Base-by-base conservation (phyloP, 164 flowering plant species). In the Vitis rupestris region DNA sequence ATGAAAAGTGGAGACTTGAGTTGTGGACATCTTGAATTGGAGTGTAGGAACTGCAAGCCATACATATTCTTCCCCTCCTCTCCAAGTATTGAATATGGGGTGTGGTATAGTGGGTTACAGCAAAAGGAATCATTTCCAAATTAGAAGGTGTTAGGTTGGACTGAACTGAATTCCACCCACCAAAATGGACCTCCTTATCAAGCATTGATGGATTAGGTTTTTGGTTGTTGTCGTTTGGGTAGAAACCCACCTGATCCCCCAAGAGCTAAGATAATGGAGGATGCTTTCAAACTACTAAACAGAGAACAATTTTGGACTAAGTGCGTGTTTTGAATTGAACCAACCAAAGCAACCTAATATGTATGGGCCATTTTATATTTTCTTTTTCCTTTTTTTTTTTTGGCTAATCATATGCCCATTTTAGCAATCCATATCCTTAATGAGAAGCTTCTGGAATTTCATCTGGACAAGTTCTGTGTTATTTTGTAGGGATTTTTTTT, bases 141-240 rank as follows among this genome's bases (percentile, higher is more conserved):
- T 64, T 14, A 50, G 37, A 13, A 23, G 56, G 67, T 50, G 57
- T 64, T 64, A 50, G 66, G 56, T 64, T 49, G 52, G 51, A 57
- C 27, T 57, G 16, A 57, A 55, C 9, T 49, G 37, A 29, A 61
- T 4, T 14, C 59, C 49, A 61, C 72, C 51, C 54, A 61, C 52
- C 64, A 50, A 56, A 59, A 52, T n/a, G 15, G 68, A 19, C 17
- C 17, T 29, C 31, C 2, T 29, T 8, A 31, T 48, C 68, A 23
- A 71, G n/a, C 64, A 48, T 9, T 15, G 48, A 27, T 49, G 58
- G 69, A 71, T 64, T 48, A 71, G 74, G 69, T 57, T 31, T 37
- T 30, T 57, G 74, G 58, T 57, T 64, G 64, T 71, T 59, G 19
- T 50, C 50, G 31, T 58, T 64, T 64, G 59, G 51, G 29, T 31